Evolutionary conservation across 2,329 filamentous ascomycete genomes (phyloP), one percentile per base, ranked within the genome.

Genomic region (Penicillium frequentans): DNA sequence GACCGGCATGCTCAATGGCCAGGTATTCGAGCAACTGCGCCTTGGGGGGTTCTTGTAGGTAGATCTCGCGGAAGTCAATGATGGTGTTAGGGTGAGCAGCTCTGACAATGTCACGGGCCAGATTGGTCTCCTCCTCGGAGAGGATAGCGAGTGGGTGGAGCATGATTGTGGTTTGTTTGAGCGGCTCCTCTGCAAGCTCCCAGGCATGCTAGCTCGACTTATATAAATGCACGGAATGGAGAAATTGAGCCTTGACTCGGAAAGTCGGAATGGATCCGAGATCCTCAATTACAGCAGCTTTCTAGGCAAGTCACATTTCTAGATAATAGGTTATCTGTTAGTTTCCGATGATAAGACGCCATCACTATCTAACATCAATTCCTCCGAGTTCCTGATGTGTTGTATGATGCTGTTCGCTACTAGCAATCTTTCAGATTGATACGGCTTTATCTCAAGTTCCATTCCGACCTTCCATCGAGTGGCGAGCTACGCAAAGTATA

Each of bases 21-120:
- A 84, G 74, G 57, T 79, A 83, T 13, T 75, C 67, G 49, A 77
- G 75, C 55, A 83, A 73, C n/a, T 77, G 66, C 23, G 73, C 70
- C 58, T 84, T 84, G 23, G 76, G 71, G 1, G 81, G 81, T 61
- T 84, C 81, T 33, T 80, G 72, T 0, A 83, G 71, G 58, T 73
- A 82, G 27, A 83, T 83, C 58, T 81, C 79, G 1, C 81, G 75
- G 63, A 83, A 83, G 48, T 72, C 69, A 24, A 75, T 68, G 24
- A 73, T 64, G 4, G 68, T 68, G 39, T 67, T 56, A 3, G 71
- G 68, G 39, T 74, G 68, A 11, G 60, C 58, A 3, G 64, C 66
- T 21, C 67, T 52, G 29, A 74, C 63, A 11, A 74, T 61, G 49
- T 73, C 70, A 43, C 72, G 71, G n/a, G 72, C 72, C 26, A 67